A percentile compares a stretch with the other conserved stretches of the same genome.
phyloP scores from a whole-genome alignment of 2,329 filamentous ascomycete genomes.

The Cercospora beticola region DNA sequence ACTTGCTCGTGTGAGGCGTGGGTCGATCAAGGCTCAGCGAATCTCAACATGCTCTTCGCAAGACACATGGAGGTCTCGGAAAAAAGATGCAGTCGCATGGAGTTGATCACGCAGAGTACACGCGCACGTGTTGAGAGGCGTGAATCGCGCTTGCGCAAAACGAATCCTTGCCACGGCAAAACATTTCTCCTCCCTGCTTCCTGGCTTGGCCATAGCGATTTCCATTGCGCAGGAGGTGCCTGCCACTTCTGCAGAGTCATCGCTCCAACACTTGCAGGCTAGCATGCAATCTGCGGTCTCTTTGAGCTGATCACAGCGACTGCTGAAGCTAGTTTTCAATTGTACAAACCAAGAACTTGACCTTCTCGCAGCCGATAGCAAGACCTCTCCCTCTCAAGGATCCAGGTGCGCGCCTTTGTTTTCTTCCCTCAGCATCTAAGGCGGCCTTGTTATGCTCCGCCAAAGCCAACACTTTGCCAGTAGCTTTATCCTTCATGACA shows the following conservation, averaged over 20 bases:
- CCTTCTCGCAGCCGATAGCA: background rate
- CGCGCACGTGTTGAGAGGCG: background rate
- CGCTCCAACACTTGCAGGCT: background rate
- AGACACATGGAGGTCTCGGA: background rate
- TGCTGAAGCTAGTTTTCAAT: background rate
- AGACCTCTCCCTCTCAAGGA: background rate
- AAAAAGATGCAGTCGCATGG: background rate
- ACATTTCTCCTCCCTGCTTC: background rate
- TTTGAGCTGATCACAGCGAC: background rate
- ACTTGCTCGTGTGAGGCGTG: background rate
- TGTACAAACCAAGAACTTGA: background rate
- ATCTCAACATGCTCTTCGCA: background rate
- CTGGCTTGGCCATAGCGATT: background rate
- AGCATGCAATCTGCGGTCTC: background rate
- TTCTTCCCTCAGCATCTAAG: background rate
- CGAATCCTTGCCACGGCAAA: background rate
- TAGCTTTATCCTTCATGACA: constrained; percentile 19
- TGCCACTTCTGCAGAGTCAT: background rate
- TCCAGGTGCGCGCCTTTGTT: background rate
- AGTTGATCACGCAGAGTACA: background rate
- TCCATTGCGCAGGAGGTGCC: background rate
- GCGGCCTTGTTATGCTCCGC: constrained; percentile 23
- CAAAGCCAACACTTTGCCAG: constrained; percentile 19
- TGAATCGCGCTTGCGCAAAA: background rate
- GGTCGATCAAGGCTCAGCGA: background rate